A percentile compares a stretch with the other conserved stretches of the same genome.
Evolutionary conservation across 1,139 yeast species (phyloP).

Genomic region (Taiozyma sp.): DNA sequence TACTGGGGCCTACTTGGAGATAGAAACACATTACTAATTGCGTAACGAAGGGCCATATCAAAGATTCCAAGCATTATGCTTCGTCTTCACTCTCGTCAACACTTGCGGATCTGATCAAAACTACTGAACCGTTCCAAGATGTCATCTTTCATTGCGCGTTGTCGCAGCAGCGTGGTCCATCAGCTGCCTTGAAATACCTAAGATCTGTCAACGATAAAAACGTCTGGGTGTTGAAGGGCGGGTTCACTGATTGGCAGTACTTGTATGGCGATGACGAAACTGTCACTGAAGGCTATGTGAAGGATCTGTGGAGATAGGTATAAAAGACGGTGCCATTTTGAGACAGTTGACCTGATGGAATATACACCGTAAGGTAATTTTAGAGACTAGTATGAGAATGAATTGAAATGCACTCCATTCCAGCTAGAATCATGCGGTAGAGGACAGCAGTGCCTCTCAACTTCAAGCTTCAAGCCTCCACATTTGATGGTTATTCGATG

Average conservation of each 20-base stretch:
- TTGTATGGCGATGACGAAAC: conserved; percentile 58
- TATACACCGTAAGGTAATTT: too few relatives aligned
- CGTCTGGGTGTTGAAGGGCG: conserved; percentile 75
- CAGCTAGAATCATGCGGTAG: too few relatives aligned
- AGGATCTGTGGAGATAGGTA: conserved; percentile 47
- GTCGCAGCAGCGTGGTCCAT: conserved; percentile 88
- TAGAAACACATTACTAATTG: conserved; percentile 3
- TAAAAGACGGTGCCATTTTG: background rate
- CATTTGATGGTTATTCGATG: too few relatives aligned
- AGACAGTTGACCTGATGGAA: too few relatives aligned
- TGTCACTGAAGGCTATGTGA: conserved; percentile 64
- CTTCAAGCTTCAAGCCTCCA: too few relatives aligned
- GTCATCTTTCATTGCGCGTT: conserved; percentile 85
- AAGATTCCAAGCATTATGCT: conserved; percentile 56
- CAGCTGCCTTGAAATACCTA: conserved; percentile 65
- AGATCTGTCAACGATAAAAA: conserved; percentile 44
- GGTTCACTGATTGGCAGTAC: conserved; percentile 80
- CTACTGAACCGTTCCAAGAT: conserved; percentile 33
- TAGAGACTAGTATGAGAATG: too few relatives aligned
- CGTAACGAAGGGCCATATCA: conserved; percentile 55
- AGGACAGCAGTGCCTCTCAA: too few relatives aligned
- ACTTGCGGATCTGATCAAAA: conserved; percentile 37
- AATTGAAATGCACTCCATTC: too few relatives aligned
- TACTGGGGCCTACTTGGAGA: conserved; percentile 10
- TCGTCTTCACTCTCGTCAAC: conserved; percentile 40